Evolutionary conservation across 108 stramenopile genomes (phyloP), one percentile per base, ranked within the genome.

Genomic region (Skeletonema costatum): DNA sequence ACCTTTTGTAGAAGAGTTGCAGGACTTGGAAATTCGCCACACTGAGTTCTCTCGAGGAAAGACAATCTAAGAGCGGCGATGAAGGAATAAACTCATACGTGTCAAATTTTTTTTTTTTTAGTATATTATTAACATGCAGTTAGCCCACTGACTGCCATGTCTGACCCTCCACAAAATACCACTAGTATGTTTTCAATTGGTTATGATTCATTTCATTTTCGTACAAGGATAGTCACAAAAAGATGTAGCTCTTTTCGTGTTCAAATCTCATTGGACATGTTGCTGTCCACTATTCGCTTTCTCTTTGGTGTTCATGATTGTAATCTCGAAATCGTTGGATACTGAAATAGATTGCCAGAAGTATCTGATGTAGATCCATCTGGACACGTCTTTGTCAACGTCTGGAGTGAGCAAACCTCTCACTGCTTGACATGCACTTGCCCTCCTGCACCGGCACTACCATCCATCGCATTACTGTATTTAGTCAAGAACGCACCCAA

Each of bases 1-100:
- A 69, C 90, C 82, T 17, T 90, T 74, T 73, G 93, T 96, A 5
- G 95, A 96, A 73, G 95, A 96, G 64, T 66, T 96, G 56, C 93
- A 93, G 69, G 95, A 96, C 81, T 68, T 96, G 68, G 95, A 93
- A 71, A 80, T 96, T 1, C 71, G 87, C 32, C 86, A 87, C 44
- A 68, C 88, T 7, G 87, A 96, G 33, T 96, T 96, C 81, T 70
- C 35, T 17, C 71, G 60, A 64, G 50, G 17, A 51, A 10, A 14
- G 3, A 56, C 4, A n/a, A 16, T 29, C n/a, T n/a, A n/a, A n/a
- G 25, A 9, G 25, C 25, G 16, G 5, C 2, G 8, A 53, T 5
- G 21, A 53, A 53, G 1, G 4, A 25, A 0, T 25, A n/a, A 53
- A 10, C 25, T 25, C 8, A 56, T 29, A 4, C 25, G 53, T 56